Evolutionary conservation across 2,329 filamentous ascomycete genomes (phyloP), one percentile per base, ranked within the genome.

Genomic region (Phyllosticta citriasiana): DNA sequence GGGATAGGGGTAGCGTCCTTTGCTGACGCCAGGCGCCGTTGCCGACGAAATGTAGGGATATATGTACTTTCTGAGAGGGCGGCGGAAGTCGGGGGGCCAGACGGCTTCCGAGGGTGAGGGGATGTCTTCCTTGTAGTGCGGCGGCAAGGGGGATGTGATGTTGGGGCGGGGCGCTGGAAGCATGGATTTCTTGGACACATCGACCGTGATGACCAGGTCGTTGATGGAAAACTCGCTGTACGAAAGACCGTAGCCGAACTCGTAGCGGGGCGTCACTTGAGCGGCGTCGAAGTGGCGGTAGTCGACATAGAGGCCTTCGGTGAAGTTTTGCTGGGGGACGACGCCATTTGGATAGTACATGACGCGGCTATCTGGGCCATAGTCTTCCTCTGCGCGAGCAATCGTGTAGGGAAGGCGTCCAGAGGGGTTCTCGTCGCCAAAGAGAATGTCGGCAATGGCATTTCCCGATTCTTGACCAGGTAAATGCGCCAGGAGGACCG

Each of bases 11-110:
- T 65, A 68, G 6, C n/a, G 16, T 4, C 40, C 40, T 5, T 16
- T 16, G 6, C n/a, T 47, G 40, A n/a, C 14, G 8, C 67, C 76
- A 8, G 71, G 71, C 63, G 75, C 71, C 14, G 81, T 77, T 9
- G 78, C 69, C 0, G 74, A 78, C 59, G 67, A 70, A 9, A 64
- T 53, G 33, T 70, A 67, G 7, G 66, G 65, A 69, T 91, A 91
- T 60, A 91, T 81, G 71, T 87, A 90, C 67, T 88, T 88, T 59
- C 81, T 77, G 0, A 91, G 74, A 5, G 40, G 40, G 55, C 77
- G 80, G n/a, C 79, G 77, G 69, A 89, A 83, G 4, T 76, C 80
- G 0, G 73, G 59, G 0, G 88, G 88, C 69, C 85, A 87, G 1
- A 89, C 72, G 0, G 80, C 82, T 12, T 81, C 79, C n/a, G 77